A percentile compares a stretch with the other conserved stretches of the same genome.
These are phyloP conservation scores for Exophiala sideris DNA, from an alignment of 2,329 filamentous ascomycete species.

Conservation along the genomic window DNA sequence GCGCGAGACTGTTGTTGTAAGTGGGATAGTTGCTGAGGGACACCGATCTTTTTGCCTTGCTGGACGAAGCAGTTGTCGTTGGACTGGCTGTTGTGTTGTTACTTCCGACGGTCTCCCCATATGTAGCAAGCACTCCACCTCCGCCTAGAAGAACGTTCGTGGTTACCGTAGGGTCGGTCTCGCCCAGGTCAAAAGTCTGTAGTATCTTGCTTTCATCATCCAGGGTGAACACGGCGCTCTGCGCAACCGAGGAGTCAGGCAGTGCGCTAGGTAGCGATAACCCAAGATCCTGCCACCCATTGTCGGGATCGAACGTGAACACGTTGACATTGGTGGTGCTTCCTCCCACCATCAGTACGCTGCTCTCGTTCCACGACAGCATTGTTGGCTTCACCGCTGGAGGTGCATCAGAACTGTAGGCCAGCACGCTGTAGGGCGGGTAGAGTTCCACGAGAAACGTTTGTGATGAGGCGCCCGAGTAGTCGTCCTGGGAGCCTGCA, in stretches of 20 bases:
- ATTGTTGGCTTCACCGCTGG: slow-evolving; percentile 68
- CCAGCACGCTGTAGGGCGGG: slow-evolving; percentile 60
- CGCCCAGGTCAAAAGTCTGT: slow-evolving; percentile 71
- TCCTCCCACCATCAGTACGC: slow-evolving; percentile 74
- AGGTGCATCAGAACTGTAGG: slow-evolving; percentile 59
- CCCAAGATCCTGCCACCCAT: slow-evolving; percentile 66
- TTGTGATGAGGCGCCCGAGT: slow-evolving; percentile 59
- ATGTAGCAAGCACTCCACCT: slow-evolving; percentile 51
- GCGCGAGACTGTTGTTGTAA: slow-evolving; percentile 74
- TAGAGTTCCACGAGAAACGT: slow-evolving; percentile 71
- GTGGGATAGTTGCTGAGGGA: slow-evolving; percentile 66
- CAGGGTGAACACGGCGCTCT: slow-evolving; percentile 65
- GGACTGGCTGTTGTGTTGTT: slow-evolving; percentile 33
- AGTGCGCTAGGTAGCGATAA: slow-evolving; percentile 61
- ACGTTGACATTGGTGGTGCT: slow-evolving; percentile 62
- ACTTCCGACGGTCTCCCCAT: slow-evolving; percentile 49
- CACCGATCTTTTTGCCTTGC: slow-evolving; percentile 50
- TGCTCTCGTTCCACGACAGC: slow-evolving; percentile 67
- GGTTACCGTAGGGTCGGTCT: slow-evolving; percentile 70
- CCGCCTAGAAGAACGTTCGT: slow-evolving; percentile 65
- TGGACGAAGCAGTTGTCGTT: slow-evolving; percentile 28
- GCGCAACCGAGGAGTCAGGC: slow-evolving; percentile 56
- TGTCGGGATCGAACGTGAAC: slow-evolving; percentile 65
- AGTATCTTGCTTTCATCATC: slow-evolving; percentile 75
- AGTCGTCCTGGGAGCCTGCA: slow-evolving; percentile 66